Base-by-base conservation (phyloP, 495 filamentous ascomycete species). In the Cudoniella acicularis region DNA sequence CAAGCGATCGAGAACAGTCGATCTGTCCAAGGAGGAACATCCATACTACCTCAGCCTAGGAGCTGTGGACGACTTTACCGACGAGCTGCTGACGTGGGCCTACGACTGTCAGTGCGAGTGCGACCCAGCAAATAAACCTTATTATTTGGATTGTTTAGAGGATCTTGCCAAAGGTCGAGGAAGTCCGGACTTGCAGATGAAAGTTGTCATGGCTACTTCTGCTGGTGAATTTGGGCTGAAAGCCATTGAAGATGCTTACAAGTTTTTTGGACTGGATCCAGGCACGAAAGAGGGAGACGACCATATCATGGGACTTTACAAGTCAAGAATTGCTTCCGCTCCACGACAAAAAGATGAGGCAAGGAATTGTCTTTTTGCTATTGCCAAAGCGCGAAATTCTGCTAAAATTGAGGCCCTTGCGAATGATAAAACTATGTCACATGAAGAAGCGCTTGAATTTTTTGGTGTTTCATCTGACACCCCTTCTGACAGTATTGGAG, bases 291-390 rank as follows among this genome's bases (percentile, higher is more conserved):
- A 66, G 49, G 67, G 59, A n/a, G 67, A 69, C 47, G 67, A 65
- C 18, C 60, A 67, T 55, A 65, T 67, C 20, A 67, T 67, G 17
- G 64, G 64, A 6, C 27, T 63, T n/a, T 69, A 69, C 56, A 64
- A 62, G 23, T 64, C 64, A 1, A 54, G 67, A 18, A 65, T 69
- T 21, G 64, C 62, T 51, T 63, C 64, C 20, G 67, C 67, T 3
- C 67, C 67, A 1, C 61, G 59, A 2, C 62, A 69, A 18, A 69
- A 69, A 50, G 67, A 69, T 9, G 61, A 64, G 30, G 67, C 67
- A 13, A 69, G 53, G 47, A 36, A 58, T 3, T 50, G 42, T 48
- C 59, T 69, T 13, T 40, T 51, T 3, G 54, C 54, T 0, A 65
- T 69, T 25, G 67, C 65, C 18, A 56, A 64, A 24, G 58, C 65